phyloP scores from a whole-genome alignment of 2,329 filamentous ascomycete species.

The Nannizzia gypsea region DNA sequence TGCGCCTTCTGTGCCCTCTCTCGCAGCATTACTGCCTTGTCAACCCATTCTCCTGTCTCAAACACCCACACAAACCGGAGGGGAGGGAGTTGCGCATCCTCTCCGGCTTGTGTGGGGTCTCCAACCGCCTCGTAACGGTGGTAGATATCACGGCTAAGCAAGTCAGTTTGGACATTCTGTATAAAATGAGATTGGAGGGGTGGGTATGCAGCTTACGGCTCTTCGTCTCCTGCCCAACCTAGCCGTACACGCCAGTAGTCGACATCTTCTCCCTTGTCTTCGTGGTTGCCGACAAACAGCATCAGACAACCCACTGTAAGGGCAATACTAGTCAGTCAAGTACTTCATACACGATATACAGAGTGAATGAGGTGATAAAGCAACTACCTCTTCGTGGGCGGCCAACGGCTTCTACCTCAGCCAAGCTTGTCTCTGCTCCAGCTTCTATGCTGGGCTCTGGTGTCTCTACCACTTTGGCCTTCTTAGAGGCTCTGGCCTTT shows the following conservation, averaged over 20 bases:
- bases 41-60: conserved; percentile 14
- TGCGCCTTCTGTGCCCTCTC: conserved; percentile 4
- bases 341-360: too few species aligned
- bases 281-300: conserved; percentile 9
- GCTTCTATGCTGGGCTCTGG: background rate
- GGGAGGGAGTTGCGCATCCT: background rate
- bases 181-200: background rate
- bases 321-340: background rate
- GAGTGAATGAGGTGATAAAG: background rate
- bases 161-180: background rate
- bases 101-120: conserved; percentile 7
- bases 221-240: conserved; percentile 12
- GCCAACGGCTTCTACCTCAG: background rate
- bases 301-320: conserved; percentile 10
- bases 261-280: conserved; percentile 6
- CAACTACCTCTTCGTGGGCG: conserved; percentile 8
- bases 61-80: conserved; percentile 12
- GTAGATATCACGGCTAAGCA: conserved; percentile 7
- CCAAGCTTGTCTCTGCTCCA: background rate
- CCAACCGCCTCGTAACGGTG: conserved; percentile 15
- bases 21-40: conserved; percentile 10
- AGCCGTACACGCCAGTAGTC: conserved; percentile 13
- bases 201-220: conserved; percentile 7
- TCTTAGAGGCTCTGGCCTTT: background rate
- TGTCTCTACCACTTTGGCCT: background rate